phyloP scores from a whole-genome alignment of 768 basidiomycete genomes.

The Tremella fuciformis region DNA sequence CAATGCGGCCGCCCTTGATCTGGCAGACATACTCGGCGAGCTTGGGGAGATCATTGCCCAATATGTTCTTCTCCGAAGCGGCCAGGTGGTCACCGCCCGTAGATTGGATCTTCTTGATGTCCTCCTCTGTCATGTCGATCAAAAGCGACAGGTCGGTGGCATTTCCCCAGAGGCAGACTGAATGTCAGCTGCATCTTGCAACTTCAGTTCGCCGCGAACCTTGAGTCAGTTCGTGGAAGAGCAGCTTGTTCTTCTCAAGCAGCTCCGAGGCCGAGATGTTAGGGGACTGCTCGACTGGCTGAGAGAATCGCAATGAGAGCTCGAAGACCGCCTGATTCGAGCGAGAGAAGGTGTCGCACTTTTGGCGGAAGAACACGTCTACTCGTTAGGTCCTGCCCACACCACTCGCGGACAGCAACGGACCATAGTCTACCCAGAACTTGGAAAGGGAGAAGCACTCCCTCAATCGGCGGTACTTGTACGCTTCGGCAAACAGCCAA shows the following conservation, averaged over 20 bases:
- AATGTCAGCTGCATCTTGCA: slow-evolving; percentile 2
- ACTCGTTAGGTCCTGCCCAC: neutral
- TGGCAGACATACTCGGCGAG: slow-evolving; percentile 60
- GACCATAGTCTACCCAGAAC: slow-evolving; percentile 77
- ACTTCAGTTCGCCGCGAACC: slow-evolving; percentile 53
- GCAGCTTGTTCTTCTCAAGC: slow-evolving; percentile 61
- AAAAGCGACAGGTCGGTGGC: slow-evolving; percentile 90
- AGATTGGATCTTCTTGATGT: slow-evolving; percentile 92
- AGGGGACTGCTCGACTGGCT: slow-evolving; percentile 68
- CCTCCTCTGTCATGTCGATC: slow-evolving; percentile 97
- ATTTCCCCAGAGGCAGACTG: slow-evolving; percentile 95
- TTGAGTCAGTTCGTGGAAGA: slow-evolving; percentile 92
- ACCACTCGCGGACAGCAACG: slow-evolving; percentile 7
- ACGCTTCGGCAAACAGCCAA: slow-evolving; percentile 90
- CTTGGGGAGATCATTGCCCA: slow-evolving; percentile 73
- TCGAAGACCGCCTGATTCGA: slow-evolving; percentile 91
- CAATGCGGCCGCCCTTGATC: slow-evolving; percentile 66
- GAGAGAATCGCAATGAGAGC: slow-evolving; percentile 83
- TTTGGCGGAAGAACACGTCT: slow-evolving; percentile 90
- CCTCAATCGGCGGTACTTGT: slow-evolving; percentile 60
- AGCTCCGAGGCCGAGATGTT: slow-evolving; percentile 56
- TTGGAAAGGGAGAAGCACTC: slow-evolving; percentile 91
- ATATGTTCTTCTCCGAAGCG: slow-evolving; percentile 92
- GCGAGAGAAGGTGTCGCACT: slow-evolving; percentile 93
- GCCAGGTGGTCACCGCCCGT: slow-evolving; percentile 94